Base-by-base conservation (phyloP, 2,329 filamentous ascomycete genomes). In the Elsinoe ampelina region DNA sequence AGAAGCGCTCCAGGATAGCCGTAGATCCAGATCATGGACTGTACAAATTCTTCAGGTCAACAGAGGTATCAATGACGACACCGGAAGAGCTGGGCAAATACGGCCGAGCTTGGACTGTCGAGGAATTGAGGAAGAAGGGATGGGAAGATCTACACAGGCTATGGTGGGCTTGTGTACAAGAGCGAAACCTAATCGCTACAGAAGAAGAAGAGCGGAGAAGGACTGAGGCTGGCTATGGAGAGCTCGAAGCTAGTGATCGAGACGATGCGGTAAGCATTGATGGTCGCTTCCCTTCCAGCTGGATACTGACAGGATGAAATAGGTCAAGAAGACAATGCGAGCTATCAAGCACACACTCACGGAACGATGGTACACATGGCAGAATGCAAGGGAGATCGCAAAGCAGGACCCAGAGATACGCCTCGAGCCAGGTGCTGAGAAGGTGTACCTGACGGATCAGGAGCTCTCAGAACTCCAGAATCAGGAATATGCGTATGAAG, bases 121-220 rank as follows among this genome's bases (percentile, higher is more conserved):
- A 89, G 72, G 93, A 98, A 75, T 77, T 98, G 66, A 81, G 91
- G 61, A 78, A 81, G 61, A 96, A 96, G 75, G 89, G 86, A 61
- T 98, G 90, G 88, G 89, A 95, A 60, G 91, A 97, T 70, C 74
- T 98, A 65, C 91, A 97, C 72, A 77, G 79, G 60, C 78, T 98
- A 67, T 98, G 92, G 90, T 98, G 91, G 89, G 81, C 90, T 57
- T 97, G 93, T 70, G 80, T 86, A 59, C 90, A 88, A 74, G 93
- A 98, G 75, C 79, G 87, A 65, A 98, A 98, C 73, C 82, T 88
- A 63, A 82, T 97, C 64, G 79, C 83, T n/a, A 97, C 95, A 30
- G 84, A 86, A 63, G 77, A 78, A 55, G 71, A 78, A 58, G 89
- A 95, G 75, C 79, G 88, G 64, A 67, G 75, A 30, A 80, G 86